Base-by-base conservation (phyloP, 495 filamentous ascomycete genomes). In the Penicillium antarcticum region DNA sequence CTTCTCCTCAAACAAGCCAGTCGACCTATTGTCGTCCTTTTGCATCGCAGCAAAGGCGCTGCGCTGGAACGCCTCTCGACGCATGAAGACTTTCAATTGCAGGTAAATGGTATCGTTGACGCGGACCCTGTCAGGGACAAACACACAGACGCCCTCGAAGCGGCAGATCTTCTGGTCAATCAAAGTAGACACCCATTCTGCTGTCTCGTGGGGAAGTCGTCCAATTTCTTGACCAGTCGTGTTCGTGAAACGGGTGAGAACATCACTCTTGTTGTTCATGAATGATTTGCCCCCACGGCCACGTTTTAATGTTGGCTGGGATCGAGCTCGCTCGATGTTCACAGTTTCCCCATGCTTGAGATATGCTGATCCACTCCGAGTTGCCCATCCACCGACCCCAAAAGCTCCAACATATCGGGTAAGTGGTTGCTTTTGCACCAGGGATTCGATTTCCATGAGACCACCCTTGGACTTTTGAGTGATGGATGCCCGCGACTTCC, bases 241-340 rank as follows among this genome's bases (percentile, higher is more conserved):
- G 60, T 91, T 95, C 2, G 88, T 96, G 65, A 98, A 97, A 13
- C 94, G 85, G n/a, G 97, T 95, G 42, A 98, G 78, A 31, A 96
- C 84, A 68, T 98, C 94, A 21, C 79, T 76, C 70, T 79, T 76
- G 59, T 88, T 69, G 26, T 76, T 73, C 3, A 60, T 56, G n/a
- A 73, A 79, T 75, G 56, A 58, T 57, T 71, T 83, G 73, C 57
- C 76, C 48, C 62, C 75, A 47, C 69, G 68, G 18, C 74, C 74
- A 29, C 77, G 65, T 45, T 80, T 85, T n/a, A 73, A 73, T 23
- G 76, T 63, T 18, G 80, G 71, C 45, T 85, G 83, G 5, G 85
- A 86, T 68, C 85, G 92, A 43, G 89, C 83, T 24, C 94, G 86
- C 67, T 97, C 94, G 42, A 98, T 96, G 42, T 77, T 85, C 53